A percentile compares a stretch with the other conserved stretches of the same genome.
These are phyloP conservation scores for Stenocarpella maydis DNA, from an alignment of 2,329 filamentous ascomycete species.

Conservation along the genomic window DNA sequence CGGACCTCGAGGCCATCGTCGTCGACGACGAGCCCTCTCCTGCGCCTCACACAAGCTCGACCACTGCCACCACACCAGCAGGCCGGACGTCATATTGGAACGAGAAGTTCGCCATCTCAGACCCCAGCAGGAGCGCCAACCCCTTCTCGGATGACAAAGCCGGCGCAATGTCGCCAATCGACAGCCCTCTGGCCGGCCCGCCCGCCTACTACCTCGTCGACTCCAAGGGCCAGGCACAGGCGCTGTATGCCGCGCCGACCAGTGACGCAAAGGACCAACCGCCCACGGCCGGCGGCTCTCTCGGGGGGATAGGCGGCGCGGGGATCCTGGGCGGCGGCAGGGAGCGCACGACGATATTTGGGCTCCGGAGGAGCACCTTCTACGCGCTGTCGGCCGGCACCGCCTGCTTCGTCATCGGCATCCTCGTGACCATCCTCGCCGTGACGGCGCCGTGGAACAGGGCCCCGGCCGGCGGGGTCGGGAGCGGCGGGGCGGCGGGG, in stretches of 20 bases:
- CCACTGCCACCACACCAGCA: neutral
- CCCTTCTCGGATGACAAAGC: slow-evolving; percentile 19
- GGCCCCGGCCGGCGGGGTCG: neutral
- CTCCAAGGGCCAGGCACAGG: slow-evolving; percentile 30
- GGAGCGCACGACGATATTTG: slow-evolving; percentile 19
- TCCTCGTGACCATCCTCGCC: slow-evolving; percentile 26
- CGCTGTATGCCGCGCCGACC: slow-evolving; percentile 25
- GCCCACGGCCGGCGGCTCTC: neutral
- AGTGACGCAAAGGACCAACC: neutral
- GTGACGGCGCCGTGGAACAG: slow-evolving; percentile 12
- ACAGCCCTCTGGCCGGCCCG: slow-evolving; percentile 20
- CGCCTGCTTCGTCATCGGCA: slow-evolving; percentile 21
- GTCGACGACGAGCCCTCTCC: neutral
- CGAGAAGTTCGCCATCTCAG: slow-evolving; percentile 29
- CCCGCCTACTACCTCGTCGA: slow-evolving; percentile 32
- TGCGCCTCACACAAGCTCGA: neutral
- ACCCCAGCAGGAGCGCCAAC: neutral
- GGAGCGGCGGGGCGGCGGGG: no score
- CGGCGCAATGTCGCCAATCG: slow-evolving; percentile 2
- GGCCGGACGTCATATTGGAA: slow-evolving; percentile 30
- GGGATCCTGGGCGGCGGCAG: neutral
- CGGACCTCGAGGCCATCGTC: slow-evolving; percentile 32
- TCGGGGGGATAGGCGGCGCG: slow-evolving; percentile 1
- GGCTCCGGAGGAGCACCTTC: slow-evolving; percentile 28
- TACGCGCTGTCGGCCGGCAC: slow-evolving; percentile 20